Evolutionary conservation across 176 grass and related monocot species (phyloP).

Genomic region (Carex parvula): DNA sequence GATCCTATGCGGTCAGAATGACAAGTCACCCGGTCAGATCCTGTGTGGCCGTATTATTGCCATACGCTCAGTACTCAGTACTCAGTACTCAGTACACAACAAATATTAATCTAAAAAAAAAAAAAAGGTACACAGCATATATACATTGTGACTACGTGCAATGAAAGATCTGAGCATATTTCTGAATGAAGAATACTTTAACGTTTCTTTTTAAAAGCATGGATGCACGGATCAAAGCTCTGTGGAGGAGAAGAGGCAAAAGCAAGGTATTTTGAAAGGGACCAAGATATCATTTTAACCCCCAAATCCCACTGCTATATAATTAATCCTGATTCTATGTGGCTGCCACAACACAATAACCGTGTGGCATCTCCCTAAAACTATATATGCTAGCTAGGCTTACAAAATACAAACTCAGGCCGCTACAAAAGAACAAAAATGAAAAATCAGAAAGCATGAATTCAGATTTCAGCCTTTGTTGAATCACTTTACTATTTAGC

Average conservation of each 20-base stretch:
- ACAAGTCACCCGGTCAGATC: not conserved
- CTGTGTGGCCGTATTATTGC: not conserved
- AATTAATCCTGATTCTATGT: not conserved
- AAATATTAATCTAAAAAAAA: not conserved
- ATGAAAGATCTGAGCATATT: not conserved
- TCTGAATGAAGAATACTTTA: conserved; percentile 16
- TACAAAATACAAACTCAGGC: no score
- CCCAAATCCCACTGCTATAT: not conserved
- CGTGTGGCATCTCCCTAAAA: not conserved
- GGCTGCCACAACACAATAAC: not conserved
- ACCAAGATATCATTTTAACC: conserved; percentile 11
- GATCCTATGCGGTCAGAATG: conserved; percentile 4
- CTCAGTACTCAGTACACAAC: no score
- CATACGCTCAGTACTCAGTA: not conserved
- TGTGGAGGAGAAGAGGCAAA: not conserved
- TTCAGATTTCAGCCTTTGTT: not conserved
- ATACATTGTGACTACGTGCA: conserved; percentile 12
- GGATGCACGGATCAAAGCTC: not conserved
- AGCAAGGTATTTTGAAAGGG: conserved; percentile 24
- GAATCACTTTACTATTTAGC: conserved; percentile 6
- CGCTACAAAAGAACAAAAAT: not conserved
- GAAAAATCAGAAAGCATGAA: not conserved
- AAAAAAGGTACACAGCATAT: not conserved
- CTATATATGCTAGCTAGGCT: no score
- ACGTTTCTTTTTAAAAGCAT: conserved; percentile 13